Conservation (phyloP, 768 basidiomycete species). For the Pisolithus albus region DNA sequence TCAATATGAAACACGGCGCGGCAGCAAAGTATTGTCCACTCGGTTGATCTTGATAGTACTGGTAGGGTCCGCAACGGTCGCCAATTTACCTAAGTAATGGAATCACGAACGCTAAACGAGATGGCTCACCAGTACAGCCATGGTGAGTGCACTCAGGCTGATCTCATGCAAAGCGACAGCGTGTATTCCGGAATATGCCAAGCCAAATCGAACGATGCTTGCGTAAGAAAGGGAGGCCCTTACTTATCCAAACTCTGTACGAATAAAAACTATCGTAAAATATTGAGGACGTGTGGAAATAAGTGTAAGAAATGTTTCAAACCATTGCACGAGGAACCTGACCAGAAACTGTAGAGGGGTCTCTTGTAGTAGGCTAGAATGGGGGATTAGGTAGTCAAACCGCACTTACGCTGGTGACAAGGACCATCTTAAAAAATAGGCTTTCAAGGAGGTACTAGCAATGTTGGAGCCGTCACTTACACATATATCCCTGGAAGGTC, state of each 20-base stretch:
- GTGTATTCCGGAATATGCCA: neutral
- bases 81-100: neutral
- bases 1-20: constrained; percentile 8
- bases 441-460: too few species aligned
- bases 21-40: constrained; percentile 3
- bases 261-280: constrained; percentile 14
- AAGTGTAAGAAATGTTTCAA: neutral
- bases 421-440: neutral
- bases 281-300: neutral
- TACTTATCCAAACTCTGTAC: constrained; percentile 24
- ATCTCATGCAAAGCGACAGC: neutral
- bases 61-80: too few species aligned
- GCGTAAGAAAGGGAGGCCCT: too few species aligned
- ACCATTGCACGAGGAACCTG: constrained; percentile 19
- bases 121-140: constrained; percentile 9
- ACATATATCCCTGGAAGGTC: too few species aligned
- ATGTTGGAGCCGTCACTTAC: too few species aligned
- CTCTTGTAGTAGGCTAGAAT: neutral
- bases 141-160: constrained; percentile 7
- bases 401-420: constrained; percentile 3
- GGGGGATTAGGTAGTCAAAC: neutral
- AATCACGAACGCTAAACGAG: neutral
- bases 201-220: neutral
- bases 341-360: constrained; percentile 7
- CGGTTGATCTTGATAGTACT: constrained; percentile 8